Conservation (phyloP, 2,329 filamentous ascomycete species). For the Cladobotryum mycophilum region DNA sequence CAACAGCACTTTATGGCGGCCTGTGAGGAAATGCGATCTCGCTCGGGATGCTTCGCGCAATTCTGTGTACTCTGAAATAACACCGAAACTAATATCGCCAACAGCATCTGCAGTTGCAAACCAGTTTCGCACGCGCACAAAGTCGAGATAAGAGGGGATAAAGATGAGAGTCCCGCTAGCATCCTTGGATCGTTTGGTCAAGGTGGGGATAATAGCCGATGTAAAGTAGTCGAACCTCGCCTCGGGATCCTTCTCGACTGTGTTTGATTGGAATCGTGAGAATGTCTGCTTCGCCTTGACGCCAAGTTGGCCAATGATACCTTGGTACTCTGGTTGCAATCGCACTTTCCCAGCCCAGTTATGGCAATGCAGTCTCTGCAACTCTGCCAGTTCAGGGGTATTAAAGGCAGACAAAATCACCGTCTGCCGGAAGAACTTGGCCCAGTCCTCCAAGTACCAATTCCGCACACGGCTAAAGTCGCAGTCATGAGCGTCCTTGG, state of each 20-base stretch:
- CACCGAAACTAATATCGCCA: conserved; percentile 55
- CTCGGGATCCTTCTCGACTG: conserved; percentile 72
- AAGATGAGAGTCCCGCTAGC: conserved; percentile 72
- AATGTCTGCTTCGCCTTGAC: conserved; percentile 80
- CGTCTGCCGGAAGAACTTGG: conserved; percentile 76
- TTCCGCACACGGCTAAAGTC: conserved; percentile 85
- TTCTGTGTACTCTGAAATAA: conserved; percentile 82
- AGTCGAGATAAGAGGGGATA: conserved; percentile 90
- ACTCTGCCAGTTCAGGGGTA: conserved; percentile 78
- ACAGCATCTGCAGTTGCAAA: conserved; percentile 66
- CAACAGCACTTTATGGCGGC: conserved; percentile 73
- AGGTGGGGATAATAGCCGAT: conserved; percentile 67
- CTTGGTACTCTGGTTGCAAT: conserved; percentile 60
- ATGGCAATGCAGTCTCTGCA: conserved; percentile 68
- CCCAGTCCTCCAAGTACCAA: conserved; percentile 90
- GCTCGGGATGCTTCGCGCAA: conserved; percentile 74
- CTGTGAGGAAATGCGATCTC: conserved; percentile 78
- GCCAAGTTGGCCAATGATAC: conserved; percentile 66
- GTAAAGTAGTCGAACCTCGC: conserved; percentile 88
- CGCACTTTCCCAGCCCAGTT: conserved; percentile 79
- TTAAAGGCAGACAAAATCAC: conserved; percentile 76
- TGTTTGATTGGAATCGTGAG: conserved; percentile 69
- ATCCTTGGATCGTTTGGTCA: conserved; percentile 62
- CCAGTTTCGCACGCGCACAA: conserved; percentile 87
- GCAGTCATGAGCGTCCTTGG: conserved; percentile 82